phyloP scores from a whole-genome alignment of 495 filamentous ascomycete species.

The Viridothelium virens region DNA sequence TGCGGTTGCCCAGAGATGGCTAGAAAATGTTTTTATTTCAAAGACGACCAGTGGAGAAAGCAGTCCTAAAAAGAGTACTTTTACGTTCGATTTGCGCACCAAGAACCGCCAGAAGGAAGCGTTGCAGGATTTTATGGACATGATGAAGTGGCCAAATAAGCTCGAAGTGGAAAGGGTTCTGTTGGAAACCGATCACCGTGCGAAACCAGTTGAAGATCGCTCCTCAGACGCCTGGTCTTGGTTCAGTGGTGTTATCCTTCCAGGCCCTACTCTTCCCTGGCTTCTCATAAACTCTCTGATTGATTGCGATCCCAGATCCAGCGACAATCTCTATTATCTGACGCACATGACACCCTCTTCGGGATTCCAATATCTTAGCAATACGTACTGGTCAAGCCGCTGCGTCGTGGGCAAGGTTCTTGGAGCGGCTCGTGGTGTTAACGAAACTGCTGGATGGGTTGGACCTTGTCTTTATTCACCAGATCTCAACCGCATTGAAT shows the following conservation, averaged over 20 bases:
- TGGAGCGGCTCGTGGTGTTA: slow-evolving; percentile 34
- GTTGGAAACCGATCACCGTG: slow-evolving; percentile 47
- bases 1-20: slow-evolving; percentile 59
- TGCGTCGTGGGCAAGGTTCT: slow-evolving; percentile 70
- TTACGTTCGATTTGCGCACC: slow-evolving; percentile 47
- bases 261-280: slow-evolving; percentile 60
- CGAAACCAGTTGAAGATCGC: slow-evolving; percentile 48
- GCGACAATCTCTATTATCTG: slow-evolving; percentile 51
- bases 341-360: slow-evolving; percentile 53
- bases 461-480: slow-evolving; percentile 56
- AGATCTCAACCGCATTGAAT: slow-evolving; percentile 55
- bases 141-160: slow-evolving; percentile 68
- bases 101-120: slow-evolving; percentile 58
- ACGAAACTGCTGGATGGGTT: slow-evolving; percentile 48
- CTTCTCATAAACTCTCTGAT: slow-evolving; percentile 66
- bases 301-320: slow-evolving; percentile 57
- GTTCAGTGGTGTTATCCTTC: slow-evolving; percentile 61
- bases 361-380: slow-evolving; percentile 63
- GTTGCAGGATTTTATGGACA: slow-evolving; percentile 56
- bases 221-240: slow-evolving; percentile 63
- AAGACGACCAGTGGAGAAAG: slow-evolving; percentile 32
- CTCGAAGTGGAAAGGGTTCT: slow-evolving; percentile 51
- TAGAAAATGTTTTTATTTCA: slow-evolving; percentile 56
- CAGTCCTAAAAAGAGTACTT: slow-evolving; percentile 37
- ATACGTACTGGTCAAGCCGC: slow-evolving; percentile 61